Evolutionary conservation across 2,329 filamentous ascomycete genomes (phyloP).

Genomic region (Metarhizium sp.): DNA sequence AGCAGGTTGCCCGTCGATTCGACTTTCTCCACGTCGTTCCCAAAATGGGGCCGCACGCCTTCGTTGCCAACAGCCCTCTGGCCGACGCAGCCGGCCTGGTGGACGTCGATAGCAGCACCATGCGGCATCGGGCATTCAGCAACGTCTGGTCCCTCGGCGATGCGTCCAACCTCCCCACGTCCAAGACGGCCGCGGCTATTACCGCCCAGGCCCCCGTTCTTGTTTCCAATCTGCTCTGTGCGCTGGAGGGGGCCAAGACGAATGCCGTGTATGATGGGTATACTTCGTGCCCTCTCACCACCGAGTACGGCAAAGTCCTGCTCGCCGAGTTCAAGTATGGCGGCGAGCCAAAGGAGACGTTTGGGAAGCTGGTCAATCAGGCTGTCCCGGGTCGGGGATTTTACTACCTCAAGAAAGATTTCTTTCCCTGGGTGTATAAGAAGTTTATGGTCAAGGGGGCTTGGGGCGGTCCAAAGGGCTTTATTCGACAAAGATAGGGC

Average conservation of each 20-base stretch:
- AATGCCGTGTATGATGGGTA: conserved; percentile 42
- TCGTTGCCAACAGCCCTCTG: conserved; percentile 41
- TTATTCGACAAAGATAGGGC: conserved; percentile 8
- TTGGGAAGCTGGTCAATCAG: conserved; percentile 45
- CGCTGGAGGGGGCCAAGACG: conserved; percentile 34
- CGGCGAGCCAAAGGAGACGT: conserved; percentile 53
- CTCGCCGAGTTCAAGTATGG: conserved; percentile 59
- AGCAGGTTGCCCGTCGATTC: conserved; percentile 36
- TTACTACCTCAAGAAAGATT: conserved; percentile 56
- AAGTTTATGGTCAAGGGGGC: conserved; percentile 51
- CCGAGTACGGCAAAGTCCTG: conserved; percentile 52
- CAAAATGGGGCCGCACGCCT: conserved; percentile 48
- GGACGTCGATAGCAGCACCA: conserved; percentile 43
- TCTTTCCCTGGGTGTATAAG: conserved; percentile 58
- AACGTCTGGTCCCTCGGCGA: conserved; percentile 53
- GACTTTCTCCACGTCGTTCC: conserved; percentile 48
- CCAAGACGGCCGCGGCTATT: conserved; percentile 45
- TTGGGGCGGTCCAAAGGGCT: conserved; percentile 54
- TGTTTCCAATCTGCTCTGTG: conserved; percentile 35
- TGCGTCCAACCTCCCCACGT: conserved; percentile 47
- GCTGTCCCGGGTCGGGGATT: conserved; percentile 44
- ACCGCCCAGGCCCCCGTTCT: conserved; percentile 41
- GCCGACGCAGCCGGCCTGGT: conserved; percentile 48
- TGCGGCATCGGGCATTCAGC: conserved; percentile 40
- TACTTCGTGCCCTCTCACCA: conserved; percentile 44